Evolutionary conservation across 1,139 yeast genomes (phyloP), one percentile per base, ranked within the genome.

Genomic region (Debaryomycetaceae sp.): DNA sequence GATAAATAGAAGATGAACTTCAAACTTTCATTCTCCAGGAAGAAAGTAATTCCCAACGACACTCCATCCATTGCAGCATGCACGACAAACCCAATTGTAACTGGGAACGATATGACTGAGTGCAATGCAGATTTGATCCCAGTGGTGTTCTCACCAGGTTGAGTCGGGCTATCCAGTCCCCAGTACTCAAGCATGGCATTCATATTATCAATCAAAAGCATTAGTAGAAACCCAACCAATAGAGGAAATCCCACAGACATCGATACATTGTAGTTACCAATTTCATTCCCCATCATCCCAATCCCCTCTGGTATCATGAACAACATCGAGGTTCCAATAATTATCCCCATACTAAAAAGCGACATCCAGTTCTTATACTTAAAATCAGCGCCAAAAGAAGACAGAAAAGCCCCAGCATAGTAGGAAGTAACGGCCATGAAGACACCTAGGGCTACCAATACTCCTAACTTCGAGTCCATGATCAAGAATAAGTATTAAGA

Each of bases 11-110:
- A 73, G 17, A 82, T 55, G n/a, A 78, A 52, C 38, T 75, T 76
- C 31, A 85, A 62, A 2, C 77, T 63, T 4, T 72, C 56, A 46
- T 72, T 68, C 1, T 73, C 69, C 1, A 80, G 59, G 31, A 77
- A 66, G 39, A 80, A 72, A 0, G 87, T 72, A 0, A 87, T 78
- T 0, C 91, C 90, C 39, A 86, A 67, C 0, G 90, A 83, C n/a
- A 86, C 68, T 1, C 95, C 95, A 55, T 86, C 95, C 1, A 87
- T 80, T 5, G 81, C 55, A 0, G 88, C 81, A 57, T 86, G 95
- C 24, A 86, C 70, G 0, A 84, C 59, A 17, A 86, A 68, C 0
- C 91, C 90, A 6, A 85, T 56, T 0, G 87, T 79, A 7, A 80
- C 69, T 1, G 85, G 65, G 17, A 70, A 60, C 17, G 51, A 42